These are phyloP conservation scores for Zoysia japonica DNA, from an alignment of 176 grass and related monocot genomes.

Conservation along the genomic window DNA sequence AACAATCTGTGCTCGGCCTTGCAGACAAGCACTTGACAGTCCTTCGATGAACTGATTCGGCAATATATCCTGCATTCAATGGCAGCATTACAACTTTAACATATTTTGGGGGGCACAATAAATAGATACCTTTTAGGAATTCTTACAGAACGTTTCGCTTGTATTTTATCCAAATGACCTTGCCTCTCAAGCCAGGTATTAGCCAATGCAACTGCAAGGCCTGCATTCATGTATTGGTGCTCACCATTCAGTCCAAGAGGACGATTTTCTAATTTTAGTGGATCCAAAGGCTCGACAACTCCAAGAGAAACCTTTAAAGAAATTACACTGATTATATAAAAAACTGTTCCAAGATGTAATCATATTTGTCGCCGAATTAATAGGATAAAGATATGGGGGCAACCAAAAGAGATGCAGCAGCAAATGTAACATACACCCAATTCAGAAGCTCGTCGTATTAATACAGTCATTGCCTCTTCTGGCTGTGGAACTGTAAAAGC, in stretches of 20 bases:
- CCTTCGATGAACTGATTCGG: slow-evolving; percentile 79
- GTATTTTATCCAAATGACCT: slow-evolving; percentile 51
- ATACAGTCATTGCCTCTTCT: slow-evolving; percentile 80
- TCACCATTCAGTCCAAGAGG: slow-evolving; percentile 86
- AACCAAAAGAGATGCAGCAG: slow-evolving; percentile 36
- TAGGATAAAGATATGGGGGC: slow-evolving; percentile 11
- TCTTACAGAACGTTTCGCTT: slow-evolving; percentile 46
- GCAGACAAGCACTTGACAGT: slow-evolving; percentile 66
- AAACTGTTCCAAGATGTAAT: slow-evolving; percentile 10
- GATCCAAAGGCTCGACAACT: slow-evolving; percentile 77
- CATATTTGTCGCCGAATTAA: slow-evolving; percentile 17
- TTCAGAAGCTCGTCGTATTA: slow-evolving; percentile 71
- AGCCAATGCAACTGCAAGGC: slow-evolving; percentile 79
- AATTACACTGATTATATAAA: slow-evolving; percentile 39
- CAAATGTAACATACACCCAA: slow-evolving; percentile 76
- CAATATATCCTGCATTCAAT: slow-evolving; percentile 57
- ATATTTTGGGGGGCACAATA: background rate
- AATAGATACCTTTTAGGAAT: slow-evolving; percentile 29
- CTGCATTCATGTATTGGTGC: slow-evolving; percentile 86
- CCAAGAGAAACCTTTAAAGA: slow-evolving; percentile 68
- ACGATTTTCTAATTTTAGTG: slow-evolving; percentile 62
- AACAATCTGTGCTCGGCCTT: slow-evolving; percentile 86
- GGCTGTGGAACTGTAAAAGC: slow-evolving; percentile 89
- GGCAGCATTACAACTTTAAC: slow-evolving; percentile 24
- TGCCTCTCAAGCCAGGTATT: slow-evolving; percentile 78